A percentile compares a stretch with the other conserved stretches of the same genome.
phyloP scores from a whole-genome alignment of 805 yeast genomes.

The Kluyveromyces aestuarii region DNA sequence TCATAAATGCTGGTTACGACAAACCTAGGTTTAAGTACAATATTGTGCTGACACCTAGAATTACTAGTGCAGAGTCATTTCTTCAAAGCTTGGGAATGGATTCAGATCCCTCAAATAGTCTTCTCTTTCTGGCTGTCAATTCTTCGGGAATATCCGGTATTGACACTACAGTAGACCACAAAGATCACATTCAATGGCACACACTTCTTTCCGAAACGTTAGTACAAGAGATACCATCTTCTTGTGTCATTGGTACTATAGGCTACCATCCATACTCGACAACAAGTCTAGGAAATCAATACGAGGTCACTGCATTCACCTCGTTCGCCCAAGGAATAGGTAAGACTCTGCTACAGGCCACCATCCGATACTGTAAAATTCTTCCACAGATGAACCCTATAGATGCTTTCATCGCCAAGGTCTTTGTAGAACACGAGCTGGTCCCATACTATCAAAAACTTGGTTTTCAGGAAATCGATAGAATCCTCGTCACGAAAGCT shows the following conservation, averaged over 20 bases:
- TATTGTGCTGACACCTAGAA: constrained; percentile 34
- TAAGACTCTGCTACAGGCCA: constrained; percentile 5
- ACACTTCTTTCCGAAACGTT: not conserved
- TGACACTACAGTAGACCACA: not conserved
- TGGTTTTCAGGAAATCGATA: constrained; percentile 28
- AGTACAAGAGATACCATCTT: not conserved
- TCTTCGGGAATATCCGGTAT: not conserved
- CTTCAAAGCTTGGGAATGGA: constrained; percentile 24
- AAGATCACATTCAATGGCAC: not conserved
- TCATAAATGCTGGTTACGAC: constrained; percentile 43
- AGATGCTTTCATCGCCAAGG: constrained; percentile 30
- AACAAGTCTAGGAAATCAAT: constrained; percentile 6
- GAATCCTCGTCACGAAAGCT: constrained; percentile 16
- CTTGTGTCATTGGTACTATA: constrained; percentile 26
- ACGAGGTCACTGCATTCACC: constrained; percentile 44
- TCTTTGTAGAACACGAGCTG: constrained; percentile 41
- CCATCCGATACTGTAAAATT: constrained; percentile 7
- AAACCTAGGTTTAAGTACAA: constrained; percentile 38
- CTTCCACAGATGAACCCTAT: constrained; percentile 33
- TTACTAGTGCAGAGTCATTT: constrained; percentile 22
- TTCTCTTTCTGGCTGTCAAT: constrained; percentile 12
- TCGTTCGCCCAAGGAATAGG: constrained; percentile 30
- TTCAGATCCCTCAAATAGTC: constrained; percentile 12
- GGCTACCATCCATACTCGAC: constrained; percentile 25
- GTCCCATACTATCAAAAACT: constrained; percentile 37